Evolutionary conservation across 2,329 filamentous ascomycete species (phyloP).

Genomic region (Aspergillus jensenii): DNA sequence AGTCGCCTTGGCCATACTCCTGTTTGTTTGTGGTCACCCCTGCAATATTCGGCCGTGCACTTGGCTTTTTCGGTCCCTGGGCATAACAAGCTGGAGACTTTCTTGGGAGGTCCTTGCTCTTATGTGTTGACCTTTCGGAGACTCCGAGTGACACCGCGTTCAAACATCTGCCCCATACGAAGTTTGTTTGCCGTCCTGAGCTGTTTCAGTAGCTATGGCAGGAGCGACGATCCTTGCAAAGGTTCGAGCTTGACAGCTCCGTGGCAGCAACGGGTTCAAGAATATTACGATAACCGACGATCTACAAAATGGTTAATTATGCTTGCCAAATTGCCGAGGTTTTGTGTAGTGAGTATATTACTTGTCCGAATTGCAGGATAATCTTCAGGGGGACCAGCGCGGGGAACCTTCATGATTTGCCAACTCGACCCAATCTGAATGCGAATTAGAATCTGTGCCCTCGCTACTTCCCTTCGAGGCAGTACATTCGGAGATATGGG

Average conservation of each 20-base stretch:
- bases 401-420: background rate
- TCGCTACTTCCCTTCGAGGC: too few relatives aligned
- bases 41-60: background rate
- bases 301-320: background rate
- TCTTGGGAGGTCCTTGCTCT: background rate
- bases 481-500: background rate
- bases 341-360: background rate
- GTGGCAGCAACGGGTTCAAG: background rate
- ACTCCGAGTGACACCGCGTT: background rate
- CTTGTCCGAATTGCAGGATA: background rate
- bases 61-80: background rate
- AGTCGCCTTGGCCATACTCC: background rate
- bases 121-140: background rate
- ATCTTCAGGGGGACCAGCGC: background rate
- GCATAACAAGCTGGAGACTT: background rate
- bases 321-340: background rate
- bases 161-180: background rate
- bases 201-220: background rate
- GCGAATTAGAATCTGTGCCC: background rate
- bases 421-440: background rate
- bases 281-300: background rate
- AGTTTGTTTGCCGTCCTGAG: background rate
- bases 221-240: background rate
- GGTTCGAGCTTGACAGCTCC: background rate
- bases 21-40: background rate